These are phyloP conservation scores for Suhomyces bribrorum DNA, from an alignment of 1,139 yeast species.

Conservation along the genomic window DNA sequence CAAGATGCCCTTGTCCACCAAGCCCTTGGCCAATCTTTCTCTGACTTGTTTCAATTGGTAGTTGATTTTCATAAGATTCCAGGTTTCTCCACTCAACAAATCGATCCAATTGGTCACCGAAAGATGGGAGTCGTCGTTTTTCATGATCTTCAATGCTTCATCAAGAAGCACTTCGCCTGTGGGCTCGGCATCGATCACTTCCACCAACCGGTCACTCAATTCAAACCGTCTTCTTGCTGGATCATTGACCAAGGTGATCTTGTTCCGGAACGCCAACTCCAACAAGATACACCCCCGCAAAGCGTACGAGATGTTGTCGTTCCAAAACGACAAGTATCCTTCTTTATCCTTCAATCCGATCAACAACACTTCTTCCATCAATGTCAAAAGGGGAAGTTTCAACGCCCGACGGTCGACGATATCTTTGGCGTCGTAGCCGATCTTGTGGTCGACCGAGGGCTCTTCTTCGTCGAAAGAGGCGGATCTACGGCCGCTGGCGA, in stretches of 20 bases:
- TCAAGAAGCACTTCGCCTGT: conserved; percentile 96
- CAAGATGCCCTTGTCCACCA: conserved; percentile 96
- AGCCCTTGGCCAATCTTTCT: conserved; percentile 93
- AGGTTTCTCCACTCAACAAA: conserved; percentile 90
- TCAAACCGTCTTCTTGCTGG: conserved; percentile 92
- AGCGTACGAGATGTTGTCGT: conserved; percentile 94
- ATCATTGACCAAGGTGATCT: conserved; percentile 85
- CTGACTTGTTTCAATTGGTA: conserved; percentile 97
- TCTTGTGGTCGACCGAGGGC: conserved; percentile 47
- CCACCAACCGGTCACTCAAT: conserved; percentile 80
- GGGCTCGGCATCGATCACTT: conserved; percentile 79
- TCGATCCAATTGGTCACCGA: conserved; percentile 94
- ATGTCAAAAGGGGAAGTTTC: conserved; percentile 69
- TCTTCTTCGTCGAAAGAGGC: conserved; percentile 15
- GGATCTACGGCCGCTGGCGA: conserved; percentile 15
- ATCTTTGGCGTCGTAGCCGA: conserved; percentile 84
- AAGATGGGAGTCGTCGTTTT: conserved; percentile 74
- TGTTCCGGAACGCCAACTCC: conserved; percentile 89
- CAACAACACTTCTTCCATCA: conserved; percentile 94
- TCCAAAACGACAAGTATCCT: conserved; percentile 96
- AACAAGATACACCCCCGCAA: conserved; percentile 90
- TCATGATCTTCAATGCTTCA: conserved; percentile 90
- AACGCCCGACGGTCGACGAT: conserved; percentile 49
- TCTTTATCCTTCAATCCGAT: conserved; percentile 94
- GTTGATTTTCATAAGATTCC: conserved; percentile 93